Base-by-base conservation (phyloP, 257 asterid genomes). In the Jasminum sambac region DNA sequence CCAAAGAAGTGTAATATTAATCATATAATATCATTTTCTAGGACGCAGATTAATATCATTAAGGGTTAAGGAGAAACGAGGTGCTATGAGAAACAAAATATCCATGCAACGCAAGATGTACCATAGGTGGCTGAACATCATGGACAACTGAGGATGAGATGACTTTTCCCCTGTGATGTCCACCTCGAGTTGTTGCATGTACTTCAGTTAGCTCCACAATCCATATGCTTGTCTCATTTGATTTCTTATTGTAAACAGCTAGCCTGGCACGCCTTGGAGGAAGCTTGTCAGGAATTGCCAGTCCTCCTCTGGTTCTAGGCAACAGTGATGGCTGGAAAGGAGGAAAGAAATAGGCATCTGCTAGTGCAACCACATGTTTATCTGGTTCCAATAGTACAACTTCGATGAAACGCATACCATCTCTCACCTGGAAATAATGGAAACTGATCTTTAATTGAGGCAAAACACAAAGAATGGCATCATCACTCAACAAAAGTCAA, bases 91-190 rank as follows among this genome's bases (percentile, higher is more conserved):
- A 24, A 67, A 17, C 55, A 42, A 48, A 34, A 30, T 14, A 12
- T 59, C 43, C 24, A 69, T 58, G 26, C 39, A 11, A 68, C 70
- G 14, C 41, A 17, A 60, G 43, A 16, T 48, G 70, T 91, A 94
- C 99, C 95, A 94, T 86, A 43, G 99, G 96, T 24, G 99, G 99
- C 81, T 94, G 99, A 83, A 94, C 96, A 83, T 94, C 90, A 41
- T 91, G 90, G 66, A 94, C 86, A 73, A 88, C 81, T 21, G 77
- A 74, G 62, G 99, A 83, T 68, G 98, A 88, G 64, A 91, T 71
- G 63, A 89, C 98, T 85, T 86, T 94, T 77, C 99, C 99, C 76
- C 95, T 89, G 71, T 94, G 99, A 78, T 89, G 99, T 58, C 99
- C 98, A 63, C 99, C 84, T 66, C 98, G 92, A 66, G 96, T 87